phyloP scores from a whole-genome alignment of 1,284 basidiomycete species.

The Boletus holoroseus region DNA sequence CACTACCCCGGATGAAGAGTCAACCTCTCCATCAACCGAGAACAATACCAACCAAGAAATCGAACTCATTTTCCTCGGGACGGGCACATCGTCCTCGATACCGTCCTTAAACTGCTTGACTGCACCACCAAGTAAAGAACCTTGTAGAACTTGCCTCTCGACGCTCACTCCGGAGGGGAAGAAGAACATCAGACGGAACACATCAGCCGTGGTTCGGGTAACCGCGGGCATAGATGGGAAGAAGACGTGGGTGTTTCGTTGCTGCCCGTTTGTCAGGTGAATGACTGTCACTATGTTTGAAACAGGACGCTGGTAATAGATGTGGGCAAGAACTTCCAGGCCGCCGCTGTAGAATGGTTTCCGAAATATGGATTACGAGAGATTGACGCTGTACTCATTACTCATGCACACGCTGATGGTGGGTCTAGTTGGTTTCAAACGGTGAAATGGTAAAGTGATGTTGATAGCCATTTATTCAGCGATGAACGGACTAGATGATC shows the following conservation, averaged over 20 bases:
- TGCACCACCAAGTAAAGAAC: slow-evolving; percentile 41
- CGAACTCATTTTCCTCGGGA: slow-evolving; percentile 70
- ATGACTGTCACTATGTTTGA: slow-evolving; percentile 1
- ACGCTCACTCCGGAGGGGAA: slow-evolving; percentile 59
- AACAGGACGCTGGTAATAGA: slow-evolving; percentile 70
- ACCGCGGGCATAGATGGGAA: slow-evolving; percentile 44
- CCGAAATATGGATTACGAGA: slow-evolving; percentile 65
- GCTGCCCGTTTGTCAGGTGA: not conserved
- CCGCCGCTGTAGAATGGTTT: slow-evolving; percentile 74
- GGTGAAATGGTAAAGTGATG: not conserved
- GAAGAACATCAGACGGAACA: slow-evolving; percentile 74
- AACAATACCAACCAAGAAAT: slow-evolving; percentile 19
- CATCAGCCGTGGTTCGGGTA: slow-evolving; percentile 58
- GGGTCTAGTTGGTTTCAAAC: slow-evolving; percentile 20
- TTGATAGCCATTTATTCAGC: slow-evolving; percentile 39
- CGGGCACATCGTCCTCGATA: slow-evolving; percentile 66
- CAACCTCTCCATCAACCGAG: not conserved
- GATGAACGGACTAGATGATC: slow-evolving; percentile 79
- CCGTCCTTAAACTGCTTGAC: slow-evolving; percentile 65
- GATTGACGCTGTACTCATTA: slow-evolving; percentile 76
- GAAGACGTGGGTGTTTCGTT: slow-evolving; percentile 44
- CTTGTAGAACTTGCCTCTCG: slow-evolving; percentile 64
- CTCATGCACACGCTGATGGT: slow-evolving; percentile 78
- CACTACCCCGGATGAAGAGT: not conserved
- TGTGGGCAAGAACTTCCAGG: slow-evolving; percentile 75